These are phyloP conservation scores for Rhizophora mangle DNA, from an alignment of 345 rosid genomes.

Conservation along the genomic window DNA sequence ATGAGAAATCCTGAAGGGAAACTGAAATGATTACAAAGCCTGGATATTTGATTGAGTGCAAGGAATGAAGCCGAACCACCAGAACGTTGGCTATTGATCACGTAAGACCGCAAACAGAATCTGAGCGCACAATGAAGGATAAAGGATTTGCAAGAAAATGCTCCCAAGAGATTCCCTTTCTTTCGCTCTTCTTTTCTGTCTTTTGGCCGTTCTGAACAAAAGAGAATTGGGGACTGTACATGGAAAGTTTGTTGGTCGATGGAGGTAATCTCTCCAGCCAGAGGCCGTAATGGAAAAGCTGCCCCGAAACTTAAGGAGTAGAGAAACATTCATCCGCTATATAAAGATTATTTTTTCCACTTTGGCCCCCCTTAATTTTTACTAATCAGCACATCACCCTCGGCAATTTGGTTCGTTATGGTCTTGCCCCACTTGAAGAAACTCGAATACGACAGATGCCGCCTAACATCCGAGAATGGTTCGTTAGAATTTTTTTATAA, in stretches of 20 bases:
- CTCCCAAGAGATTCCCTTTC: not conserved
- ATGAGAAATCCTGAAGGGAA: not conserved
- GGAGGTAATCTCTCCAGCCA: constrained; percentile 19
- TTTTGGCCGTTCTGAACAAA: constrained; percentile 2
- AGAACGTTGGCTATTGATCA: not conserved
- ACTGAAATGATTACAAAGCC: no score
- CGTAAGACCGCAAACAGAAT: not conserved
- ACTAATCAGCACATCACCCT: not conserved
- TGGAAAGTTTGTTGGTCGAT: constrained; percentile 2
- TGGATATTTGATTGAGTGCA: no score
- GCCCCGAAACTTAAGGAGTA: constrained; percentile 11
- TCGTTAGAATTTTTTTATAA: no score
- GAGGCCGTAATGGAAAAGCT: constrained; percentile 9
- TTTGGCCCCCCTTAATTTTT: not conserved
- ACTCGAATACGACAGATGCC: no score
- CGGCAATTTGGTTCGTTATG: no score
- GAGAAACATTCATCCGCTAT: no score
- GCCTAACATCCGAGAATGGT: no score
- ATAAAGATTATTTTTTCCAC: not conserved
- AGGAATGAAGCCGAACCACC: not conserved
- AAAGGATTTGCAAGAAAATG: constrained; percentile 2
- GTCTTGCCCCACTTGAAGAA: no score
- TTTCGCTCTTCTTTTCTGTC: not conserved
- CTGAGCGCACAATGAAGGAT: not conserved
- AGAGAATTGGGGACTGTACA: not conserved